These are phyloP conservation scores for Lepidium sativum DNA, from an alignment of 345 rosid species.

Conservation along the genomic window DNA sequence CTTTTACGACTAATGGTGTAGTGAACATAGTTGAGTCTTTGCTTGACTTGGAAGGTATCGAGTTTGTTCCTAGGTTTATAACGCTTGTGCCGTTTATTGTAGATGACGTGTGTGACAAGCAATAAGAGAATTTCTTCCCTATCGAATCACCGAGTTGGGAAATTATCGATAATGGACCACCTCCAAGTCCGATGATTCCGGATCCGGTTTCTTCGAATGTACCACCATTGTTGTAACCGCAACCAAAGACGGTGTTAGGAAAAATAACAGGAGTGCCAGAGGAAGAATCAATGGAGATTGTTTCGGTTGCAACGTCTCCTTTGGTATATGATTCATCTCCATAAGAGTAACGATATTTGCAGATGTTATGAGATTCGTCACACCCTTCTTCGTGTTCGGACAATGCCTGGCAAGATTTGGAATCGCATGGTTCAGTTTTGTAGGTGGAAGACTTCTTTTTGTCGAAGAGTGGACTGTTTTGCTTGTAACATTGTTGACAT, in stretches of 20 bases:
- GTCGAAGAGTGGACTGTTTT: conserved; percentile 21
- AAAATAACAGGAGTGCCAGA: conserved; percentile 13
- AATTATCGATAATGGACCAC: conserved; percentile 43
- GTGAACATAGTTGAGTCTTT: conserved; percentile 14
- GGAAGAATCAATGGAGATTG: conserved; percentile 21
- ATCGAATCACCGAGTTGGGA: conserved; percentile 34
- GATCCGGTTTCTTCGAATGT: conserved; percentile 38
- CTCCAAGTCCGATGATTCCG: conserved; percentile 58
- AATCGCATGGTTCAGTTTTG: conserved; percentile 15
- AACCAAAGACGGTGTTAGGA: conserved; percentile 35
- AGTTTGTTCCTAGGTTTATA: conserved; percentile 38
- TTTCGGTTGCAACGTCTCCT: conserved; percentile 44
- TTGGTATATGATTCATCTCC: conserved; percentile 33
- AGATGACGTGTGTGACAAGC: conserved; percentile 36
- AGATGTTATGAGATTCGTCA: background rate
- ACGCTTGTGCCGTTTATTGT: conserved; percentile 26
- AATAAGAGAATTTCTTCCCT: conserved; percentile 45
- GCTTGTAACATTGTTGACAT: conserved; percentile 24
- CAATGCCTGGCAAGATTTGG: conserved; percentile 9
- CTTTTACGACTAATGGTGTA: conserved; percentile 35
- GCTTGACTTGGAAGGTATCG: conserved; percentile 7
- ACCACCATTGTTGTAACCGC: conserved; percentile 43
- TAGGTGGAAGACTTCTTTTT: conserved; percentile 18
- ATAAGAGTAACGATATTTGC: conserved; percentile 41
- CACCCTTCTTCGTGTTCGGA: conserved; percentile 16